A percentile compares a stretch with the other conserved stretches of the same genome.
Conservation (phyloP, 202 grass and related monocot species). For the Setaria italica region DNA sequence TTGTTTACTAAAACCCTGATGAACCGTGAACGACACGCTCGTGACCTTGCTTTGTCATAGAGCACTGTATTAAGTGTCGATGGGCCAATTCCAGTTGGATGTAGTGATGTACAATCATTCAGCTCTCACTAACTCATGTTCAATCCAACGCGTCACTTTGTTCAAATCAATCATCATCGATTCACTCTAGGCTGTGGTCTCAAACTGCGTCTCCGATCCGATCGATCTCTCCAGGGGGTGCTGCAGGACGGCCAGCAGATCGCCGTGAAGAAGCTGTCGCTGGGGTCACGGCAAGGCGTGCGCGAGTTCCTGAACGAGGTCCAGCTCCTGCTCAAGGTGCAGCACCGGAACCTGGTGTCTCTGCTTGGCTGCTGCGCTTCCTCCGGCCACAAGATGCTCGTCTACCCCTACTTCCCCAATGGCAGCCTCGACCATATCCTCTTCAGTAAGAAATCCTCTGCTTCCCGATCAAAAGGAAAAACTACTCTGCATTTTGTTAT, state of each 20-base stretch:
- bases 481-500: not conserved
- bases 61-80: too few species aligned
- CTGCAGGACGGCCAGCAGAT: constrained; percentile 67
- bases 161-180: not conserved
- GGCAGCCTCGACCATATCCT: constrained; percentile 83
- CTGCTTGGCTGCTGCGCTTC: constrained; percentile 79
- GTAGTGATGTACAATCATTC: too few species aligned
- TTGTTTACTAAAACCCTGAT: not conserved
- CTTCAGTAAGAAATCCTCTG: constrained; percentile 45
- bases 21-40: not conserved
- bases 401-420: constrained; percentile 89
- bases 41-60: too few species aligned
- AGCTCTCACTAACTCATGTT: not conserved
- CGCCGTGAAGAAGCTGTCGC: constrained; percentile 85
- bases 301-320: constrained; percentile 84
- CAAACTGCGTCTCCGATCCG: not conserved
- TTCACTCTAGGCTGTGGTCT: not conserved
- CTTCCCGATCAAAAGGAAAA: not conserved
- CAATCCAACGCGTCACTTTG: not conserved
- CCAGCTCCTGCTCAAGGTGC: constrained; percentile 73
- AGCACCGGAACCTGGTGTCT: constrained; percentile 85
- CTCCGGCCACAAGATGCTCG: constrained; percentile 80
- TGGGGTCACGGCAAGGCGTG: constrained; percentile 76
- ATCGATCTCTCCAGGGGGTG: constrained; percentile 51
- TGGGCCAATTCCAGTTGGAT: too few species aligned